A percentile compares a stretch with the other conserved stretches of the same genome.
Conservation (phyloP, 129 eudicot genomes). For the Flaveria robusta region DNA sequence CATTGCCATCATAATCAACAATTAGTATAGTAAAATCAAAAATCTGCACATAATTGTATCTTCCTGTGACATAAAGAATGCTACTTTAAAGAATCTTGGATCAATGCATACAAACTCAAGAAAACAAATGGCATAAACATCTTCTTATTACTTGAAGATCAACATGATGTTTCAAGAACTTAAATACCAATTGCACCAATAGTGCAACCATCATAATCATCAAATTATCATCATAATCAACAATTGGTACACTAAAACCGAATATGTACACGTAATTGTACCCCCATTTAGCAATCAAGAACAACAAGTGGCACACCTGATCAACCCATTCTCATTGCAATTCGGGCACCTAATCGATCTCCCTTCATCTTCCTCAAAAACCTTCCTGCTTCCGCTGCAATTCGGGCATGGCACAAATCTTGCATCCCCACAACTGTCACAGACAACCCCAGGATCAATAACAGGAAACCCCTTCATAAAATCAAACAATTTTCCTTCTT, state of each 20-base stretch:
- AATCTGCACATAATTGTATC: too few species aligned
- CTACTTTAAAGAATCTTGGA: not conserved
- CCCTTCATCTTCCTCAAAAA: slow-evolving; percentile 75
- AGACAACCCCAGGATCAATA: slow-evolving; percentile 51
- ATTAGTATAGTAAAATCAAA: too few species aligned
- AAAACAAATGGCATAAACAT: too few species aligned
- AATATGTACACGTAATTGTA: slow-evolving; percentile 27
- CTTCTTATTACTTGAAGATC: slow-evolving; percentile 36
- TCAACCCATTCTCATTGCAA: slow-evolving; percentile 93
- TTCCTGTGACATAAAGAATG: slow-evolving; percentile 1
- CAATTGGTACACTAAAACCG: slow-evolving; percentile 13
- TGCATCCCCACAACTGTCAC: slow-evolving; percentile 85
- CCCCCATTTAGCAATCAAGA: slow-evolving; percentile 40
- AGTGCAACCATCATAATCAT: slow-evolving; percentile 9
- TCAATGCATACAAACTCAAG: slow-evolving; percentile 9
- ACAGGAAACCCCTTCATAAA: slow-evolving; percentile 65
- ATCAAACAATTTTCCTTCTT: slow-evolving; percentile 62
- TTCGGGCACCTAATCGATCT: slow-evolving; percentile 54
- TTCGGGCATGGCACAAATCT: slow-evolving; percentile 74
- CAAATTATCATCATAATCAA: slow-evolving; percentile 19
- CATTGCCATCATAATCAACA: too few species aligned
- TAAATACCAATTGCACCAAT: slow-evolving; percentile 28
- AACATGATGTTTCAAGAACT: slow-evolving; percentile 26
- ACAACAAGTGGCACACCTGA: slow-evolving; percentile 77
- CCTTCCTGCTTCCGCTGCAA: slow-evolving; percentile 88